Evolutionary conservation across 108 stramenopile species (phyloP), one percentile per base, ranked within the genome.

Genomic region (Cylindrotheca fusiformis): DNA sequence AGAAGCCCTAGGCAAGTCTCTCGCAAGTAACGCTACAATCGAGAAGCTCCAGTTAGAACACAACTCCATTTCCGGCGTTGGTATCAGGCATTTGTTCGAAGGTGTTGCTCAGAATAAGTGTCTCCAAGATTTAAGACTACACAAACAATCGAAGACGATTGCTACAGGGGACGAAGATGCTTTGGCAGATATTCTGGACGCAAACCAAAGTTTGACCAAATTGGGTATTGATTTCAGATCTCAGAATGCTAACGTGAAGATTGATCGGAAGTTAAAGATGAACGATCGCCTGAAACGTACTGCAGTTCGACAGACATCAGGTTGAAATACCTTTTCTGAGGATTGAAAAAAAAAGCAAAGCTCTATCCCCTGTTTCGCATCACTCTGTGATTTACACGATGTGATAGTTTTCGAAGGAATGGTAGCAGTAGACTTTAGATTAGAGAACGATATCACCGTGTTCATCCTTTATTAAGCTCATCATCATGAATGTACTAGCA

Each of bases 161-260:
- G 53, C 48, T 23, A 67, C 55, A n/a, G 30, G 63, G 2, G 72
- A 69, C n/a, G 78, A 79, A 36, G 67, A 74, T 21, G 20, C 24
- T 8, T 41, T 79, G 52, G 52, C 72, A 3, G 68, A 63, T 12
- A 30, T 70, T 4, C 18, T 79, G 18, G 63, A 57, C 21, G 57
- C 36, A 21, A 79, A 79, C 60, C 47, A 4, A 24, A 50, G 63
- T 1, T 14, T 70, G n/a, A 60, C 68, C 0, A 74, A 71, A 32
- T 29, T 79, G 20, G 78, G 78, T 12, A 36, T 79, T 14, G 78
- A 74, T 59, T 32, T 79, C 44, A 63, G 78, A 32, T 69, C 50
- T 45, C 54, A 49, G 18, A 22, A 22, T 20, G 73, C 69, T 14
- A 24, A 58, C n/a, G 50, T 59, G 28, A 26, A 74, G 26, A 22